Evolutionary conservation across 495 filamentous ascomycete genomes (phyloP), one percentile per base, ranked within the genome.

Genomic region (Cercophora newfieldiana): DNA sequence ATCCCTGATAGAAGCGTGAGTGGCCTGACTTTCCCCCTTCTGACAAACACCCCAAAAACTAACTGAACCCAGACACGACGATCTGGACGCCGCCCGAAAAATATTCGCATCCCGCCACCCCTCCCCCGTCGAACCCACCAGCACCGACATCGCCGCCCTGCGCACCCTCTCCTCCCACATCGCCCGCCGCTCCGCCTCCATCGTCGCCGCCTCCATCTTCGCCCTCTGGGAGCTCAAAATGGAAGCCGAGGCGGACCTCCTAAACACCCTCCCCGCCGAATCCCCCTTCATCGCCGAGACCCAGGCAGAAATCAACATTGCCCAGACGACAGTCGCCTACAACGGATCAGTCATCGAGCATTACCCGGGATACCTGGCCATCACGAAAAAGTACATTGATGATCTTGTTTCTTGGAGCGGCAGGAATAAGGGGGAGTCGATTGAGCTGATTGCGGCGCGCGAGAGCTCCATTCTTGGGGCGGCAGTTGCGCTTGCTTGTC

Each of bases 301-400:
- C 5, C 68, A 70, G 21, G 66, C 69, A 0, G 75, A 78, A 37
- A 26, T 74, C n/a, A 56, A 55, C 16, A 55, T 69, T 5, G 48
- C 65, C 48, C 71, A 63, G 25, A 80, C 79, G 2, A 80, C 83
- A 14, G 84, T 90, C 12, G 86, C 84, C 8, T 90, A 85, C 72
- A 88, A 87, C 69, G 88, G 88, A 53, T 83, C 81, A 26, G 88
- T 91, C 31, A 81, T 91, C 31, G 84, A 88, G 74, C 82, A 86
- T 68, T 91, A 90, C 70, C 88, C 88, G 0, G 73, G 71, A 21
- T 90, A 89, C 70, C 71, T 77, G 19, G 61, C 51, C 28, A 74
- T 66, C 5, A 81, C 82, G 63, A 85, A 90, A 71, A 61, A 57
- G 6, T 83, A 81, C 65, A 78, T 88, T 47, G 79, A 88, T 63